A percentile compares a stretch with the other conserved stretches of the same genome.
Evolutionary conservation across 192 early-diverging fungal genomes (phyloP).

Genomic region (Dissophora globulifera): DNA sequence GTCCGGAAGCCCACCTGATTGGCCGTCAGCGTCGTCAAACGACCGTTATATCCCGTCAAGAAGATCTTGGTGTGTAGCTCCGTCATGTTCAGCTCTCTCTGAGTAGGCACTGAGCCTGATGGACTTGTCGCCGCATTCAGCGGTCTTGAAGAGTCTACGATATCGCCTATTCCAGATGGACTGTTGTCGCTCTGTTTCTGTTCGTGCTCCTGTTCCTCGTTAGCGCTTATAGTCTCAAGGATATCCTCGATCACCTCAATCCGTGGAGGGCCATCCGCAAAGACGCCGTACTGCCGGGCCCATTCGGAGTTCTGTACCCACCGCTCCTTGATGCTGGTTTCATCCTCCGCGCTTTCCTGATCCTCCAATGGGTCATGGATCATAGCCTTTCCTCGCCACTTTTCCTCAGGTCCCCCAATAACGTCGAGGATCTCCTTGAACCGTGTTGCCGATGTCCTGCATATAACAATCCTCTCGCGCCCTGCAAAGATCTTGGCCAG

Average conservation of each 20-base stretch:
- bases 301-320: constrained; percentile 41
- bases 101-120: background rate
- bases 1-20: constrained; percentile 38
- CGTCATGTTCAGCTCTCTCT: constrained; percentile 34
- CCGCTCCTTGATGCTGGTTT: constrained; percentile 24
- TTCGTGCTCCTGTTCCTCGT: background rate
- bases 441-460: constrained; percentile 44
- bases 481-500: constrained; percentile 47
- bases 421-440: constrained; percentile 51
- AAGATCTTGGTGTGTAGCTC: constrained; percentile 45
- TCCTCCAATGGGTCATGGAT: constrained; percentile 40
- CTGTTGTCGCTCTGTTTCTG: background rate
- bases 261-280: constrained; percentile 32
- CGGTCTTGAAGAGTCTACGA: too few species aligned
- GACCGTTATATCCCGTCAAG: constrained; percentile 17
- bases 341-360: background rate
- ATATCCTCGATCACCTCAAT: constrained; percentile 46
- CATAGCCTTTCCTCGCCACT: constrained; percentile 41
- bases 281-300: constrained; percentile 43
- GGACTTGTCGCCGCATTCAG: too few species aligned
- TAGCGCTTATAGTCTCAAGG: background rate
- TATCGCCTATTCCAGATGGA: too few species aligned
- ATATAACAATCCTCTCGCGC: constrained; percentile 53
- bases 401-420: constrained; percentile 57
- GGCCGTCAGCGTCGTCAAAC: constrained; percentile 37